phyloP scores from a whole-genome alignment of 75 land plant species.

The Cupressus sempervirens region DNA sequence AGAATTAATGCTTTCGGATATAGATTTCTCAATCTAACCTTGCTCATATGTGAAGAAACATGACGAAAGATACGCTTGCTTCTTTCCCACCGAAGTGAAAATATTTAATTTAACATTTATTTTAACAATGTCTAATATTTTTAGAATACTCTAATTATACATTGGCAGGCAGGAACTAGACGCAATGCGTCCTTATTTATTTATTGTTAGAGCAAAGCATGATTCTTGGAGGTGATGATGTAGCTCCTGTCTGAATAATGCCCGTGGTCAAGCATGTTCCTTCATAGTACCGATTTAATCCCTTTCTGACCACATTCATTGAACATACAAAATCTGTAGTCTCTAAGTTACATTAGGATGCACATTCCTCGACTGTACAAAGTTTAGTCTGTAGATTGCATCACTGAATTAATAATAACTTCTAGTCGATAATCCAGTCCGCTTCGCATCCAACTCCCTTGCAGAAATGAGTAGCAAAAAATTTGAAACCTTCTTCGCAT shows the following conservation, averaged over 20 bases:
- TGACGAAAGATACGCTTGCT: no score
- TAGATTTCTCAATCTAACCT: no score
- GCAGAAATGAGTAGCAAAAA: slow-evolving; percentile 12
- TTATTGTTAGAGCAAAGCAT: neutral
- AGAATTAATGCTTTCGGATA: no score
- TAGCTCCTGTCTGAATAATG: neutral
- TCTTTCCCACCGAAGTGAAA: no score
- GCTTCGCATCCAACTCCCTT: neutral
- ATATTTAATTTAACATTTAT: no score
- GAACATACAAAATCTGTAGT: neutral
- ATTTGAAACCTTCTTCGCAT: slow-evolving; percentile 19
- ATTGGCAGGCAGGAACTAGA: no score
- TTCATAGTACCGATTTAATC: neutral
- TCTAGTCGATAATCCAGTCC: neutral
- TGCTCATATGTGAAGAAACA: no score
- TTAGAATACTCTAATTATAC: no score
- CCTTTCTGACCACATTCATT: neutral
- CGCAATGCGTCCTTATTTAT: no score
- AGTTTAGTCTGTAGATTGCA: neutral
- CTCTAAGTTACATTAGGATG: neutral
- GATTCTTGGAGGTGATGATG: neutral
- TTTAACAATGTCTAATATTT: no score
- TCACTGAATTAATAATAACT: neutral
- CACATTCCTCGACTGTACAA: neutral
- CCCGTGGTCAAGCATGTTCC: neutral